Conservation (phyloP, 805 yeast species). For the Yamadazyma takamatsuzukensis region DNA sequence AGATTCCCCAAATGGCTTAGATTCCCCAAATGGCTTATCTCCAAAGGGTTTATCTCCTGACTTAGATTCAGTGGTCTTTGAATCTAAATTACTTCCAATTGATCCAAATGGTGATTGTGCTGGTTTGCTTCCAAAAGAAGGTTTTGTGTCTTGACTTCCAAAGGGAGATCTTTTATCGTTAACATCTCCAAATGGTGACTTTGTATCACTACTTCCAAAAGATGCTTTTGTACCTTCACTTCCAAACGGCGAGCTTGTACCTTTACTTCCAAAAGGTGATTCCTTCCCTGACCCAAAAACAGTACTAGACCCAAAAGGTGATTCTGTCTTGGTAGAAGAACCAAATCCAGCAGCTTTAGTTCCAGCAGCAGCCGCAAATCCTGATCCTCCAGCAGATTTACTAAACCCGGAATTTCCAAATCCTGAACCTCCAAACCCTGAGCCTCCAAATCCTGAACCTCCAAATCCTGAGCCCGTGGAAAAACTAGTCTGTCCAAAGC, state of each 20-base stretch:
- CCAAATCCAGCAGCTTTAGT: constrained; percentile 13
- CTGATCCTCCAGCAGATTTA: constrained; percentile 3
- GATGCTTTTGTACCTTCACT: not conserved
- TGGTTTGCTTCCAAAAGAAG: constrained; percentile 9
- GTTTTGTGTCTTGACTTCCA: constrained; percentile 2
- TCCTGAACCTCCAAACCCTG: constrained; percentile 11
- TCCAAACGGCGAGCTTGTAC: constrained; percentile 12
- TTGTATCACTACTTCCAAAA: constrained; percentile 15
- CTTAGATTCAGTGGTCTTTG: not conserved
- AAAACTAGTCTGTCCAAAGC: constrained; percentile 9
- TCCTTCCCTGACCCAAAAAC: not conserved
- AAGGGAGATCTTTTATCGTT: constrained; percentile 1
- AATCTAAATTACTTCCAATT: constrained; percentile 1
- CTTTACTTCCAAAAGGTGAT: not conserved
- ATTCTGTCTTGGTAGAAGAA: constrained; percentile 9
- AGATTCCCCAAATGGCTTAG: constrained; percentile 2
- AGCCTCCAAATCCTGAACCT: constrained; percentile 7
- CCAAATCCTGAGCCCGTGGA: constrained; percentile 2
- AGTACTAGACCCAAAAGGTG: constrained; percentile 6
- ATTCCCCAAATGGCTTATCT: constrained; percentile 1
- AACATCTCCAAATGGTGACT: constrained; percentile 1
- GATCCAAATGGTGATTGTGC: constrained; percentile 9
- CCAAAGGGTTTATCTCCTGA: constrained; percentile 5
- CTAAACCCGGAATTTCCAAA: constrained; percentile 5
- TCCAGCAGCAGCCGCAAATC: not conserved